Evolutionary conservation across 768 basidiomycete genomes (phyloP), one percentile per base, ranked within the genome.

Genomic region (Hygrophorus russula): DNA sequence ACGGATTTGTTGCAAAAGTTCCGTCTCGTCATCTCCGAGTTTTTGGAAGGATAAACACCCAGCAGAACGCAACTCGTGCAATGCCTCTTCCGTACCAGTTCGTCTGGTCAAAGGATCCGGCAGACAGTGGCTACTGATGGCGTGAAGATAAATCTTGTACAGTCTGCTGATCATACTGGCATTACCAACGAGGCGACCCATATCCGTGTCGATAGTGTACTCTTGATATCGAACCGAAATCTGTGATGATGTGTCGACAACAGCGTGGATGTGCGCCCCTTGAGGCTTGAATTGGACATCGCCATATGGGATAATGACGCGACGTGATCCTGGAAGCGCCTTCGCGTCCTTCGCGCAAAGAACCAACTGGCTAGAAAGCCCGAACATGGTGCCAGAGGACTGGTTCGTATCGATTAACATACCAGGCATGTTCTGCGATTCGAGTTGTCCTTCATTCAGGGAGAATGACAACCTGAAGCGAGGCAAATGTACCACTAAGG

Each of bases 21-120:
- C 44, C 3, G 51, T 37, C n/a, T 69, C 64, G 2, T 52, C 49
- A 8, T 29, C 1, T 15, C 46, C 46, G 11, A 71, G 53, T 35
- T 44, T 52, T 54, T 65, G 61, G 44, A 74, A 70, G 0, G 73
- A 71, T 24, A 47, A 54, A 30, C 55, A 64, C 7, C 56, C 46
- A 0, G 45, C 10, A 32, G 67, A 68, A 9, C 46, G 46, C 18
- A 75, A 53, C 35, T 64, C 51, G 38, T 56, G 49, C 14, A 73
- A 49, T 0, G 71, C 71, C 36, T 72, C 62, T 32, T 69, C 63
- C 1, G 64, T 63, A 3, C 73, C 73, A 0, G 66, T 67, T 5
- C 64, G 63, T n/a, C 51, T 49, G 0, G 65, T 69, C 14, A 75
- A 55, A 2, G 69, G 67, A 52, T 75, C 73, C 8, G 59, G 56